A percentile compares a stretch with the other conserved stretches of the same genome.
Evolutionary conservation across 768 basidiomycete genomes (phyloP).

Genomic region (Mycena galopus): DNA sequence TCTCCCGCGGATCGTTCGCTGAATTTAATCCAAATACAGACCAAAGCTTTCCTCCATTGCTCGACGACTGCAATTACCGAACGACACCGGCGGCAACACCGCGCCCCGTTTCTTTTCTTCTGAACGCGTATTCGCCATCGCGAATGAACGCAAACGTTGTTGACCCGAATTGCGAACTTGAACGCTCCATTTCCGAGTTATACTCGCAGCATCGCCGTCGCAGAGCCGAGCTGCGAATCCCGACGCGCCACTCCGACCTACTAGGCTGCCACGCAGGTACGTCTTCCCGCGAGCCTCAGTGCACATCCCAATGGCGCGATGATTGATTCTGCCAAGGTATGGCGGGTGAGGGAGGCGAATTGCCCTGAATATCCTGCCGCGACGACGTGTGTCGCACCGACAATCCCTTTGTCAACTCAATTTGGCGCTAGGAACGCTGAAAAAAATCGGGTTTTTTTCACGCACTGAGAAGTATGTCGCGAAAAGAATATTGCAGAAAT

Average conservation of each 20-base stretch:
- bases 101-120: background rate
- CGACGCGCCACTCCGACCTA: background rate
- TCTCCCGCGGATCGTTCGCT: constrained; percentile 11
- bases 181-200: constrained; percentile 3
- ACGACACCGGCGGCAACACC: constrained; percentile 6
- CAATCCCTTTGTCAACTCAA: background rate
- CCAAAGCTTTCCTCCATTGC: background rate
- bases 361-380: constrained; percentile 10
- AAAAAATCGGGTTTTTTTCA: background rate
- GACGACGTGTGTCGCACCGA: background rate
- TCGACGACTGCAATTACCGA: background rate
- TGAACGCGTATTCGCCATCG: background rate
- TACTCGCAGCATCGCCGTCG: constrained; percentile 4
- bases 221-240: constrained; percentile 14
- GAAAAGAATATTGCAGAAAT: background rate
- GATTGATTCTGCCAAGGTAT: constrained; percentile 20
- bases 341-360: background rate
- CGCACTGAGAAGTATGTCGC: no score
- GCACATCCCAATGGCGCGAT: background rate
- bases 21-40: background rate
- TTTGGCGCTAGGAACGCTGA: background rate
- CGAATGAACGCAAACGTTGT: background rate
- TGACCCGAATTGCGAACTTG: constrained; percentile 19
- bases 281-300: constrained; percentile 18
- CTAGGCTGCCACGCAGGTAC: constrained; percentile 6